Conservation (phyloP, 2,329 filamentous ascomycete genomes). For the Pseudogymnoascus sp. region DNA sequence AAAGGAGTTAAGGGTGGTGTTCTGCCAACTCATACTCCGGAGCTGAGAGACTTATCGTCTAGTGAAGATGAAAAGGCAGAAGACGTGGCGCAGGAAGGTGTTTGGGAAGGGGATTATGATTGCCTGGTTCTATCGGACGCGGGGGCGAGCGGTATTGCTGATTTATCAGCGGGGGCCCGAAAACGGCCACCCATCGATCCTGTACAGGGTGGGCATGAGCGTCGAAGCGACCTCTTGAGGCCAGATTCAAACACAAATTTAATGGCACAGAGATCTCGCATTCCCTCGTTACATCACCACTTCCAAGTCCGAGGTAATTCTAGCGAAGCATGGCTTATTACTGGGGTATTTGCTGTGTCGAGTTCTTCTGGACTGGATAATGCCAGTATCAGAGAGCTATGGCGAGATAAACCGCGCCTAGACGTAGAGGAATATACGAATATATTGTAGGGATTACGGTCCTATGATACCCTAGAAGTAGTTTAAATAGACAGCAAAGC, state of each 20-base stretch:
- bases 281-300: conserved; percentile 16
- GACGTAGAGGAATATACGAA: background rate
- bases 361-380: background rate
- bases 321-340: background rate
- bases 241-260: conserved; percentile 29
- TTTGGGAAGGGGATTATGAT: background rate
- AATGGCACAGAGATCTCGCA: conserved; percentile 20
- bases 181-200: background rate
- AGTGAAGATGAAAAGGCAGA: background rate
- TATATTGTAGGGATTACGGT: background rate
- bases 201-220: background rate
- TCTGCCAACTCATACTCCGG: conserved; percentile 3
- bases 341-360: background rate
- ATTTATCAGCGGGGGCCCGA: background rate
- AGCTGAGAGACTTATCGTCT: background rate
- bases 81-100: background rate
- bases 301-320: background rate
- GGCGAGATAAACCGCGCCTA: background rate
- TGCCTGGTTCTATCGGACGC: conserved; percentile 14
- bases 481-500: background rate
- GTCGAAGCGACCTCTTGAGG: conserved; percentile 16
- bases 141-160: conserved; percentile 12
- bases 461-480: background rate
- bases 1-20: conserved; percentile 4
- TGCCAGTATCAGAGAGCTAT: background rate